phyloP scores from a whole-genome alignment of 1,139 yeast species.

The Suhomyces guaymorum region DNA sequence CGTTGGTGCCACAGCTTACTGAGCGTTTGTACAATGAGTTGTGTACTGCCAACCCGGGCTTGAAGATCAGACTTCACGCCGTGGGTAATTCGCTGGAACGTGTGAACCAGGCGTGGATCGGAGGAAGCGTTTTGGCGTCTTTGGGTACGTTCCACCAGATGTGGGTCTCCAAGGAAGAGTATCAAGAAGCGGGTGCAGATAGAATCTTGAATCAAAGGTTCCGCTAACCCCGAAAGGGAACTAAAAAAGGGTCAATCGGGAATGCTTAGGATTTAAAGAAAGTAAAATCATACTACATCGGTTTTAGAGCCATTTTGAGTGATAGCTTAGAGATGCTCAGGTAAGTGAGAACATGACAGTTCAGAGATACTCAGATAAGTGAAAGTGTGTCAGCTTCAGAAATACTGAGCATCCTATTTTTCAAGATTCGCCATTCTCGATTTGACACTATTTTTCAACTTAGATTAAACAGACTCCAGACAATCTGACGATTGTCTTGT shows the following conservation, averaged over 20 bases:
- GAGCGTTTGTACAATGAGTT: conserved; percentile 80
- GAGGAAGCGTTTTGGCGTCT: conserved; percentile 89
- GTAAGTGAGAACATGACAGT: no score
- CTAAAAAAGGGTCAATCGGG: not conserved
- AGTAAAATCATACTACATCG: no score
- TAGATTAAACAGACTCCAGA: no score
- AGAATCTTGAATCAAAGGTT: conserved; percentile 74
- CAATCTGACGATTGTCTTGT: no score
- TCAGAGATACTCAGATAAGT: no score
- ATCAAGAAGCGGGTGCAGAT: conserved; percentile 88
- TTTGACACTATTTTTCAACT: no score
- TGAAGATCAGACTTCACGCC: conserved; percentile 85
- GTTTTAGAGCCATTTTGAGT: no score
- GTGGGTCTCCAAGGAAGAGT: conserved; percentile 93
- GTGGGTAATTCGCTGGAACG: conserved; percentile 85
- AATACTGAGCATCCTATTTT: no score
- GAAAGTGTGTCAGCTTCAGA: no score
- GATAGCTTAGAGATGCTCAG: no score
- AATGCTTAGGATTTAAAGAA: not conserved
- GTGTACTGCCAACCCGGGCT: conserved; percentile 77
- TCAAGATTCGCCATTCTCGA: no score
- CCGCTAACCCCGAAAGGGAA: conserved; percentile 39
- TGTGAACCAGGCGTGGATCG: conserved; percentile 88
- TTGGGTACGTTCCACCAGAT: conserved; percentile 95
- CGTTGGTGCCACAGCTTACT: conserved; percentile 83